Conservation (phyloP, 352 stramenopile genomes). For the Globisporangium rhizosaccharum region DNA sequence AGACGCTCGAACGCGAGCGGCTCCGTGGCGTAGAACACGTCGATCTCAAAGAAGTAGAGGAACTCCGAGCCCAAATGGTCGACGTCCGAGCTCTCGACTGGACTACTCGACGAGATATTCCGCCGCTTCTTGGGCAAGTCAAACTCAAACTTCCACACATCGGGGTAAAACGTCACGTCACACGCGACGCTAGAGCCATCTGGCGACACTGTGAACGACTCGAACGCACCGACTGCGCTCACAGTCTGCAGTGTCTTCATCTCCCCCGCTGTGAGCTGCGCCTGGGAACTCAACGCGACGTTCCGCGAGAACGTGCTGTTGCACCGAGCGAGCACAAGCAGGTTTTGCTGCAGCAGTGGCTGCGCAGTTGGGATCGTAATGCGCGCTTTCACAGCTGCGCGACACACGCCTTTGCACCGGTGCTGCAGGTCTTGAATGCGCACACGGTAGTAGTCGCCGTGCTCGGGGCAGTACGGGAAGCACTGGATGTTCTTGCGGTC, state of each 20-base stretch:
- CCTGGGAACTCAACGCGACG: conserved; percentile 40
- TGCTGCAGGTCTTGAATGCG: conserved; percentile 84
- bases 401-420: conserved; percentile 79
- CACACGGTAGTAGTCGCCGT: conserved; percentile 87
- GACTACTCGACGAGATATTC: conserved; percentile 32
- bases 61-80: conserved; percentile 55
- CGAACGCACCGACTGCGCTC: conserved; percentile 60
- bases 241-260: conserved; percentile 69
- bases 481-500: conserved; percentile 92
- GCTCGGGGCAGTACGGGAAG: conserved; percentile 86
- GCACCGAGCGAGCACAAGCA: conserved; percentile 71
- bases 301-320: conserved; percentile 83
- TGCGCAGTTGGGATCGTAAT: conserved; percentile 51
- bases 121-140: conserved; percentile 85
- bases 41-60: conserved; percentile 85
- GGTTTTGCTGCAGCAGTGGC: conserved; percentile 22
- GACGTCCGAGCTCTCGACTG: conserved; percentile 20
- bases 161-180: conserved; percentile 80
- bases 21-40: conserved; percentile 69
- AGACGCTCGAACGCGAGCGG: conserved; percentile 55
- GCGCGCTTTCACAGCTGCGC: conserved; percentile 67
- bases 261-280: conserved; percentile 40
- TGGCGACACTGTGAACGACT: conserved; percentile 39
- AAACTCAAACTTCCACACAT: conserved; percentile 90
- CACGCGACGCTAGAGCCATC: conserved; percentile 50